A percentile compares a stretch with the other conserved stretches of the same genome.
phyloP scores from a whole-genome alignment of 805 yeast genomes.

The Kodamaea sagamina region DNA sequence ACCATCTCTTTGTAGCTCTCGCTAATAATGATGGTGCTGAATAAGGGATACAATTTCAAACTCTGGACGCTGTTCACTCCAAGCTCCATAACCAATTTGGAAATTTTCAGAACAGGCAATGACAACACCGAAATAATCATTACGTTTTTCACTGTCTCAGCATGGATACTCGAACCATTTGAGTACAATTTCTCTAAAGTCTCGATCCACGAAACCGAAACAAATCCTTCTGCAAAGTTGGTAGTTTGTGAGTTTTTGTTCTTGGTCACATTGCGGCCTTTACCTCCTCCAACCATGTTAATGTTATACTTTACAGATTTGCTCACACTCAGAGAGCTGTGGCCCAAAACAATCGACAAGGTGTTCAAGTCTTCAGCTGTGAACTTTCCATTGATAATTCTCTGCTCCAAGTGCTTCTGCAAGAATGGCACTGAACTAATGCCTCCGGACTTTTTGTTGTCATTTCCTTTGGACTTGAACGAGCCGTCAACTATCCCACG shows the following conservation, averaged over 20 bases:
- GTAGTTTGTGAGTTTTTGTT: constrained; percentile 27
- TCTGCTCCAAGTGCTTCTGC: constrained; percentile 53
- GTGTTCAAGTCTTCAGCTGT: constrained; percentile 45
- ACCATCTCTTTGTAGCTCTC: constrained; percentile 45
- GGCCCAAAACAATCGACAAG: constrained; percentile 51
- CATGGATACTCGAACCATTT: constrained; percentile 55
- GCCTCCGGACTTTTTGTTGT: constrained; percentile 51
- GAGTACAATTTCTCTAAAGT: constrained; percentile 57
- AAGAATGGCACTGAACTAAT: constrained; percentile 46
- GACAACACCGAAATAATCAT: constrained; percentile 56
- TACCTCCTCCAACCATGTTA: constrained; percentile 18
- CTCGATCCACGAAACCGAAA: constrained; percentile 58
- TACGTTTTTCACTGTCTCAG: constrained; percentile 47
- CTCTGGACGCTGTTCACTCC: constrained; percentile 45
- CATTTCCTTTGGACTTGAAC: constrained; percentile 47
- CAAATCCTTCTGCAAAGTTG: constrained; percentile 56
- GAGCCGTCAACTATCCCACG: constrained; percentile 59
- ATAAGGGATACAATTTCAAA: constrained; percentile 52
- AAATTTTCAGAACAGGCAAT: constrained; percentile 44
- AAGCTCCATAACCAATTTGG: constrained; percentile 45
- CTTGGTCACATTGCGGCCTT: constrained; percentile 21
- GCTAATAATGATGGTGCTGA: constrained; percentile 55
- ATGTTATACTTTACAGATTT: constrained; percentile 18
- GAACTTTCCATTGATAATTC: constrained; percentile 52
- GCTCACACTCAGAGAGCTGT: constrained; percentile 20